Conservation (phyloP, 441 rosid genomes). For the Euphorbia schlechtendalii region DNA sequence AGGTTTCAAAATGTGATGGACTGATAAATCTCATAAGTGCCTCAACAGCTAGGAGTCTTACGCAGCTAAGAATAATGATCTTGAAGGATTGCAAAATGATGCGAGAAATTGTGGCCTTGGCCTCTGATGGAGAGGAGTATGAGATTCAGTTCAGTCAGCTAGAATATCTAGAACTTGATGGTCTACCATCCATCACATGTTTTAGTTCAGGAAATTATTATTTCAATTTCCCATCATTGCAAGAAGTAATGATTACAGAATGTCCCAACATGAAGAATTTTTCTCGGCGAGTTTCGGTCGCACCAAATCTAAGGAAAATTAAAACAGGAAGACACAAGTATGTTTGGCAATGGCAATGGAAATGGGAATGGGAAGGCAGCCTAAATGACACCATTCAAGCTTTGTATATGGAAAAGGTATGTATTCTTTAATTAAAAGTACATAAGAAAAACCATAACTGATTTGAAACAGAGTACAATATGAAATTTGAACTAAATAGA, state of each 20-base stretch:
- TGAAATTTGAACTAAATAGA: too few species aligned
- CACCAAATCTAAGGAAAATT: neutral
- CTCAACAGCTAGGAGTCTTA: too few species aligned
- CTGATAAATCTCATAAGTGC: neutral
- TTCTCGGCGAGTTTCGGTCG: neutral
- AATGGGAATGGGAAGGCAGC: neutral
- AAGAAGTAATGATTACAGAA: neutral
- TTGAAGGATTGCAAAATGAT: constrained; percentile 8
- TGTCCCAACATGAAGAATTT: neutral
- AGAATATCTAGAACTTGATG: neutral
- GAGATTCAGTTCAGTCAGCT: constrained; percentile 5
- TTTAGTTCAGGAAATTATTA: neutral
- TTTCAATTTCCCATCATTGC: constrained; percentile 1
- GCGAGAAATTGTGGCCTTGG: constrained; percentile 3
- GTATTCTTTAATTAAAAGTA: neutral
- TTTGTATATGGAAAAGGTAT: neutral
- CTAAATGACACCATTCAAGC: neutral
- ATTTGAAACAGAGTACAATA: neutral
- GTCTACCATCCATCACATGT: neutral
- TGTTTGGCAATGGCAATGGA: too few species aligned
- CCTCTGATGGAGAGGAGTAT: neutral
- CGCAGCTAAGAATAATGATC: constrained; percentile 7
- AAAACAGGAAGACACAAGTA: neutral
- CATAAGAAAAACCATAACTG: neutral
- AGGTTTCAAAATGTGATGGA: constrained; percentile 2